Percentiles rank a stretch among this genome's conserved stretches.
These are phyloP conservation scores for Ascochyta lentis DNA, from an alignment of 2,329 filamentous ascomycete species.

Conservation along the genomic window DNA sequence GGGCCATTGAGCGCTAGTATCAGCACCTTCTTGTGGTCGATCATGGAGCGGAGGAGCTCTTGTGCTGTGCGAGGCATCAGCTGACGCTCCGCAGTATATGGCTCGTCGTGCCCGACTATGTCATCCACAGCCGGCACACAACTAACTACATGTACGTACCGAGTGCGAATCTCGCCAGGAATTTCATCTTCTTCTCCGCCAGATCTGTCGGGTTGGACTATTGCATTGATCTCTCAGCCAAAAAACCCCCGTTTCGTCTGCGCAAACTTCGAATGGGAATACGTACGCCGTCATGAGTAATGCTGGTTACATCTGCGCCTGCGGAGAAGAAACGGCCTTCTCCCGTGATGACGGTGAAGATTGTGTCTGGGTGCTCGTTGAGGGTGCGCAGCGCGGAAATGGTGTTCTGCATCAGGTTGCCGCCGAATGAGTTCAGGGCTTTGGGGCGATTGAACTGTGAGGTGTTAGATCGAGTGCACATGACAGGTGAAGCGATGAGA, in stretches of 20 bases:
- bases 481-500: background rate
- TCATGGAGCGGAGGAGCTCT: slow-evolving; percentile 55
- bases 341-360: slow-evolving; percentile 60
- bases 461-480: background rate
- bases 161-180: slow-evolving; percentile 35
- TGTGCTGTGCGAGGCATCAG: slow-evolving; percentile 9
- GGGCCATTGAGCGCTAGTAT: slow-evolving; percentile 60
- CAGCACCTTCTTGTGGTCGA: slow-evolving; percentile 60
- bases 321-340: slow-evolving; percentile 60
- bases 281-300: slow-evolving; percentile 18
- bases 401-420: slow-evolving; percentile 53
- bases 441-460: slow-evolving; percentile 58
- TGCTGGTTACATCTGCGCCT: slow-evolving; percentile 57
- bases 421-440: slow-evolving; percentile 57
- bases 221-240: slow-evolving; percentile 17
- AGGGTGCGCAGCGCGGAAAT: slow-evolving; percentile 54
- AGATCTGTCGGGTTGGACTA: slow-evolving; percentile 27
- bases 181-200: slow-evolving; percentile 45
- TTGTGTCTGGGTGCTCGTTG: slow-evolving; percentile 56
- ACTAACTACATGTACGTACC: slow-evolving; percentile 27
- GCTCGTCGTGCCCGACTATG: too few relatives aligned
- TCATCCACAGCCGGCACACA: too few relatives aligned
- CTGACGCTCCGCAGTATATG: too few relatives aligned
- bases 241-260: too few relatives aligned
- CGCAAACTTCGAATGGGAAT: too few relatives aligned